Conservation (phyloP, 2,329 filamentous ascomycete genomes). For the Nothopassalora personata region DNA sequence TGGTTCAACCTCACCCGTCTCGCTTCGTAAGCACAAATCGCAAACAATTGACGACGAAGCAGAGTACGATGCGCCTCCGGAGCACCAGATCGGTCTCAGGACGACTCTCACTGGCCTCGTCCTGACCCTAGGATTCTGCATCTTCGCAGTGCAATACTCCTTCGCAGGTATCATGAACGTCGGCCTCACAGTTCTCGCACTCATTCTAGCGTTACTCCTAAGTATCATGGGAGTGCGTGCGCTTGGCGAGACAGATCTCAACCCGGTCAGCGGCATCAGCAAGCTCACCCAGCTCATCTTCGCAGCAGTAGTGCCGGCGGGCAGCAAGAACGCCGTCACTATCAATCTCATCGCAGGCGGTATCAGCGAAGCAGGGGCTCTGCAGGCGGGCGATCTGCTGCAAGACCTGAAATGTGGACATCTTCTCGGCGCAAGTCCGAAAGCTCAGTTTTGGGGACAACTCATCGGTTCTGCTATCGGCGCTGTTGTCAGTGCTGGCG, state of each 20-base stretch:
- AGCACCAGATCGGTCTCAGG: constrained; percentile 70
- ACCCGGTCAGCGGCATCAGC: constrained; percentile 92
- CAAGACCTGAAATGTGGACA: constrained; percentile 97
- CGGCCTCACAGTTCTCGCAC: constrained; percentile 75
- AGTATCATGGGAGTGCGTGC: constrained; percentile 62
- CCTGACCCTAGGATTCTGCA: constrained; percentile 71
- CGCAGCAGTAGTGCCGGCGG: constrained; percentile 76
- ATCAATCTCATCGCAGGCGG: constrained; percentile 94
- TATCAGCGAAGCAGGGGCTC: constrained; percentile 74
- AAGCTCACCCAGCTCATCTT: constrained; percentile 96
- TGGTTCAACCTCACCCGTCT: neutral
- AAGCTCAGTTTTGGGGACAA: constrained; percentile 94
- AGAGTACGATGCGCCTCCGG: constrained; percentile 73
- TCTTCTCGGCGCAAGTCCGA: constrained; percentile 82
- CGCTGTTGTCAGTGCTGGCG: constrained; percentile 75
- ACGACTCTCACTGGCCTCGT: constrained; percentile 71
- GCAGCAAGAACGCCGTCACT: constrained; percentile 77
- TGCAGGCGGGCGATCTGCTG: constrained; percentile 94
- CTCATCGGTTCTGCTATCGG: constrained; percentile 84
- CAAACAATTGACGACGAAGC: constrained; percentile 23
- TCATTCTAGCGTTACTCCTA: constrained; percentile 67
- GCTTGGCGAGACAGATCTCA: constrained; percentile 79
- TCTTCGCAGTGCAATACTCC: constrained; percentile 72
- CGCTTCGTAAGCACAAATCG: constrained; percentile 4
- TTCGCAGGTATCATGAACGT: constrained; percentile 80